Evolutionary conservation across 1,284 basidiomycete species (phyloP), one percentile per base, ranked within the genome.

Genomic region (Trametes versicolor): DNA sequence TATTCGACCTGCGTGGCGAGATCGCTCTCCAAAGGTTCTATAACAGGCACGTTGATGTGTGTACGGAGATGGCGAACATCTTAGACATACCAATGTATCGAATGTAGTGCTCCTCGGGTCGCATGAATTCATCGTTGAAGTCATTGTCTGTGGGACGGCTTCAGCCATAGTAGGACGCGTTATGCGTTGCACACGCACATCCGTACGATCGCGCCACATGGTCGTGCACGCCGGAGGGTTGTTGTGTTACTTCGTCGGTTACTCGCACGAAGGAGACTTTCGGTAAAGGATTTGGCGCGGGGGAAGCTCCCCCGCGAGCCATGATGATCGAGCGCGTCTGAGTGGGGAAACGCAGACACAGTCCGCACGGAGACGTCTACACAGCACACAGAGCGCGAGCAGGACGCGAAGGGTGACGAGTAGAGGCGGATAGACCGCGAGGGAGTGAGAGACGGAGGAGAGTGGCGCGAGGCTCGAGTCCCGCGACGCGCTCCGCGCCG

Each of bases 1-100:
- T 99, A 99, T 78, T 99, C 98, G 52, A 99, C 97, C 75, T 97
- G 96, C 52, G 89, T 87, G 12, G 93, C 92, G 34, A 99, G 87
- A 69, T 99, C 98, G 59, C 87, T 89, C 77, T 99, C 97, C 70
- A 97, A 83, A 0, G 97, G 97, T 74, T 98, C 97, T 96, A 57
- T 17, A 95, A 54, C 15, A 9, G 2, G 36, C 27, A 29, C 51
- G 49, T 37, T 25, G 1, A 50, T 34, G 27, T 17, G 32, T 17
- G 34, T 10, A 34, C 63, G 21, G 57, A 36, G n/a, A 15, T 7
- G 23, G 23, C 25, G 13, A 23, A 19, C 3, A 21, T n/a, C 19
- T 12, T 61, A 45, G 27, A 75, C 85, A 53, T 72, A 95, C 94
- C 94, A 70, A 97, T 93, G 76, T 97, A 89, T 52, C 95, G 90